These are phyloP conservation scores for Mortierella sp. DNA, from an alignment of 371 early-diverging fungal species.

Conservation along the genomic window DNA sequence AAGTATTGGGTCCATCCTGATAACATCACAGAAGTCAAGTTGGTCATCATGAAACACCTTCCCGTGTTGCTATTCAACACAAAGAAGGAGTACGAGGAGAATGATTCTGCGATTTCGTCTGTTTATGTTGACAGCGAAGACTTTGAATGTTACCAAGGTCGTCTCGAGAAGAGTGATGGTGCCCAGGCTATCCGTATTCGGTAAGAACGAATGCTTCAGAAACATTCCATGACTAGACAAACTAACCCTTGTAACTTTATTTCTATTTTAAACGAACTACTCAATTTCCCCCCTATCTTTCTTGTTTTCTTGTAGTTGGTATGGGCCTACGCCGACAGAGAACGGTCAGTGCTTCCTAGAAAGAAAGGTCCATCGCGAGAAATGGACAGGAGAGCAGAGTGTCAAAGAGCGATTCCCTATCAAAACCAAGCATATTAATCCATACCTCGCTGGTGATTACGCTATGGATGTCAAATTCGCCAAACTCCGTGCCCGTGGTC, in stretches of 20 bases:
- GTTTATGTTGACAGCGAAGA: conserved; percentile 97
- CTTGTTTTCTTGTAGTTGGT: conserved; percentile 73
- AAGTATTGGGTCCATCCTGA: conserved; percentile 99
- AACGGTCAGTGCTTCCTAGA: conserved; percentile 95
- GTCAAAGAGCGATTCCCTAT: conserved; percentile 97
- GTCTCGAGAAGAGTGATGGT: conserved; percentile 95
- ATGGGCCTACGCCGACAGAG: conserved; percentile 87
- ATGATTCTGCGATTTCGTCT: conserved; percentile 95
- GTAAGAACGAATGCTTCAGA: conserved; percentile 25
- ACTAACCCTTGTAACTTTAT: neutral
- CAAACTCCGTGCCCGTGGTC: conserved; percentile 86
- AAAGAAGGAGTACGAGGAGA: conserved; percentile 77
- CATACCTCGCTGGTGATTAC: conserved; percentile 86
- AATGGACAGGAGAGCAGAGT: conserved; percentile 97
- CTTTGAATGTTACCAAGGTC: conserved; percentile 94
- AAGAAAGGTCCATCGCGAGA: conserved; percentile 98
- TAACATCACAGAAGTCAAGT: conserved; percentile 97
- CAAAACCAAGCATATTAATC: conserved; percentile 95
- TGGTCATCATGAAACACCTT: conserved; percentile 93
- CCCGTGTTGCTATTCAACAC: conserved; percentile 96
- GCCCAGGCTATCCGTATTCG: conserved; percentile 96
- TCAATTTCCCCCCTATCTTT: neutral
- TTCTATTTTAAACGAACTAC: neutral
- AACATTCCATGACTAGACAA: neutral
- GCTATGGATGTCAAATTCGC: conserved; percentile 84